A percentile compares a stretch with the other conserved stretches of the same genome.
Evolutionary conservation across 2,329 filamentous ascomycete genomes (phyloP).

Genomic region (Metarhizium anisopliae): DNA sequence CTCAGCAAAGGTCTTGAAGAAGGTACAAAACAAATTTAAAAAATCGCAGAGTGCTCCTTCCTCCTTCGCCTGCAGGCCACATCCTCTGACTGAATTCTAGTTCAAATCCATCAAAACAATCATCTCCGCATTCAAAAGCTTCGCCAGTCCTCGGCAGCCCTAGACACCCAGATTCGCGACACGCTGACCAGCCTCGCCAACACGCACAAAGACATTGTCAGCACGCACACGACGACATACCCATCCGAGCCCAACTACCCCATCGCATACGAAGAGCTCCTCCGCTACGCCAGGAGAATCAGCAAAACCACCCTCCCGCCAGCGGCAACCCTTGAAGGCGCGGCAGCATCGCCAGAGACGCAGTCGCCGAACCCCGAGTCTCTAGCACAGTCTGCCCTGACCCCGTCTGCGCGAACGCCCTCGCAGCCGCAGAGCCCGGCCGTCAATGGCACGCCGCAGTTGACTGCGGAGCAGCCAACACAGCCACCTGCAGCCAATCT

Average conservation of each 20-base stretch:
- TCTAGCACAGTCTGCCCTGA: slow-evolving; percentile 19
- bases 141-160: slow-evolving; percentile 52
- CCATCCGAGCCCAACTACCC: slow-evolving; percentile 40
- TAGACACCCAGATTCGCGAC: slow-evolving; percentile 65
- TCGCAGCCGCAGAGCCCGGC: slow-evolving; percentile 26
- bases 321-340: slow-evolving; percentile 36
- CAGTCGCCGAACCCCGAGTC: slow-evolving; percentile 21
- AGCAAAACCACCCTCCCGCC: slow-evolving; percentile 71
- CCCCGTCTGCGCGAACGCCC: slow-evolving; percentile 23
- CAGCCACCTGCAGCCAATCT: slow-evolving; percentile 23
- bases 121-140: slow-evolving; percentile 58
- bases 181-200: slow-evolving; percentile 61
- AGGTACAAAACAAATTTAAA: slow-evolving; percentile 32
- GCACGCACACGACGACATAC: slow-evolving; percentile 49
- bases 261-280: slow-evolving; percentile 63
- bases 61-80: neutral
- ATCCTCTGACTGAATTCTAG: slow-evolving; percentile 26
- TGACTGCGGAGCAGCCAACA: slow-evolving; percentile 20
- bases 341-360: slow-evolving; percentile 19
- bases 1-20: slow-evolving; percentile 57
- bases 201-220: slow-evolving; percentile 63
- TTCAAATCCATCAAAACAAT: slow-evolving; percentile 69
- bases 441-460: slow-evolving; percentile 22
- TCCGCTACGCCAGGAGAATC: slow-evolving; percentile 71
- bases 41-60: neutral